Evolutionary conservation across 805 yeast genomes (phyloP).

Genomic region (Diddensiella santjacobensis): DNA sequence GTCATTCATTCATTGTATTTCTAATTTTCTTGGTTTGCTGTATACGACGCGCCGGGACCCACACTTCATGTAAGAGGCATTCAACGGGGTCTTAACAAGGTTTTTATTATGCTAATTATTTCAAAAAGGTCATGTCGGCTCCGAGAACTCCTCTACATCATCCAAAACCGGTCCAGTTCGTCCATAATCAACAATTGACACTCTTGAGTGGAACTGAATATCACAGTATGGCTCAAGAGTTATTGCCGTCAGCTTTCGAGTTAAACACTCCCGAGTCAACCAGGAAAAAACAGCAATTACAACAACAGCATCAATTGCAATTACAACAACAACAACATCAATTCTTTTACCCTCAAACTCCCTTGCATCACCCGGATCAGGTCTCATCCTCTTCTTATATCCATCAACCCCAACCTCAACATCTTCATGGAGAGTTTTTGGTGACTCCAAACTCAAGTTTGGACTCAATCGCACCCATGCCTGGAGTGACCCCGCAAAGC

Average conservation of each 20-base stretch:
- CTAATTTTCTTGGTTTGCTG: no score
- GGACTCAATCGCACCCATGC: not conserved
- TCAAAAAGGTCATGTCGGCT: not conserved
- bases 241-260: conserved; percentile 36
- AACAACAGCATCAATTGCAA: not conserved
- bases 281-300: not conserved
- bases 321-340: not conserved
- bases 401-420: not conserved
- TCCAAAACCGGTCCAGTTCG: not conserved
- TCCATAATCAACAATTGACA: conserved; percentile 1
- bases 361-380: not conserved
- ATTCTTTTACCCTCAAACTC: not conserved
- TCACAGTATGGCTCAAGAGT: conserved; percentile 3
- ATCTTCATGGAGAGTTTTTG: not conserved
- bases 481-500: not conserved
- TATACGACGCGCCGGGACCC: no score
- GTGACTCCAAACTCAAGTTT: not conserved
- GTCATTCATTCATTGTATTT: no score
- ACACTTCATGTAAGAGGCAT: no score
- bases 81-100: no score
- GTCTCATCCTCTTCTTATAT: not conserved
- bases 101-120: no score
- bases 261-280: conserved; percentile 33
- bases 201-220: not conserved
- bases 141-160: conserved; percentile 1